Evolutionary conservation across 768 basidiomycete genomes (phyloP), one percentile per base, ranked within the genome.

Genomic region (Russula dissimulans): DNA sequence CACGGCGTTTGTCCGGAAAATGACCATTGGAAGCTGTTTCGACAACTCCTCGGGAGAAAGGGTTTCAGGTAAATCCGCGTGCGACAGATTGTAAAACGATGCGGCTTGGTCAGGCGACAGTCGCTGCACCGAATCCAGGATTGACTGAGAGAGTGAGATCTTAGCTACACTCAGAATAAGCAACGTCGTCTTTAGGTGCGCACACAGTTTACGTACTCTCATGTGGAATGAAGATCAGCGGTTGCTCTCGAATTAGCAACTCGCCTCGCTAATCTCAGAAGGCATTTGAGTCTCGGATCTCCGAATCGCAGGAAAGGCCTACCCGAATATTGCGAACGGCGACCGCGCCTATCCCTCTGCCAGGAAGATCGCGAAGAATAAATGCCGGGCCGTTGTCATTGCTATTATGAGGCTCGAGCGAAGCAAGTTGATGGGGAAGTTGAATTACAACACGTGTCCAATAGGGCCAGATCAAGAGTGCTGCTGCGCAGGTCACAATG

Each of bases 1-100:
- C 6, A 86, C 81, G 1, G 81, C 82, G 65, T 87, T 87, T 3
- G 85, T 86, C 68, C 83, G 77, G 68, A 86, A 82, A 58, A 84
- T 86, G 0, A 83, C 82, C 17, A 87, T 71, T 0, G 81, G 81
- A n/a, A 83, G 71, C 66, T 79, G 73, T n/a, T 76, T 74, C 17
- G 39, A 41, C 67, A 71, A 63, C 74, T 72, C 49, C 65, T 69
- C 62, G 60, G 72, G 26, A 72, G 77, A 49, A 34, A 79, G 61
- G 34, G 72, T 63, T 39, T 70, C 54, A 0, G 82, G 81, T 39
- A 84, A 73, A 60, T 80, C 73, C 38, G 82, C 79, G 64, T 80
- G 82, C 10, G 83, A 84, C 9, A 85, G 75, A 56, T 82, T 78
- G 60, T 77, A 74, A 66, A 82, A 82, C 6, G 77, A 73, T 32